Base-by-base conservation (phyloP, 73 alveolate species). In the Tetrahymena thermophila region DNA sequence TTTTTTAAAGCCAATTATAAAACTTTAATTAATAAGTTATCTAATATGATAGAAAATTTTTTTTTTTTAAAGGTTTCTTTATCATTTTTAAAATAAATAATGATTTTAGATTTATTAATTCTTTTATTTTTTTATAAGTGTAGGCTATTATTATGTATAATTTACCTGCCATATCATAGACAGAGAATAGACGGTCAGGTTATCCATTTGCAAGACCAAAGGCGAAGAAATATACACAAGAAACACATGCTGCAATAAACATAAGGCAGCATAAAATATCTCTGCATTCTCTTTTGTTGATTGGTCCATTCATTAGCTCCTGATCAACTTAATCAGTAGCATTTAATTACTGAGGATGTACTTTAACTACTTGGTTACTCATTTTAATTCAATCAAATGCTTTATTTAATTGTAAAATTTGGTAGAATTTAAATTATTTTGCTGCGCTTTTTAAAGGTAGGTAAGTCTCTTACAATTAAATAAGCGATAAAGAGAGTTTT, bases 221-320 rank as follows among this genome's bases (percentile, higher is more conserved):
- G 14, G 57, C 40, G 7, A 94, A 95, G 95, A 95, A 42, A 89
- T 95, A 95, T 84, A 85, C 50, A 10, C 93, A 85, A 3, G 98
- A 99, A 35, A 96, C 97, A 14, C 97, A 58, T 28, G 98, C 98
- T 85, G 96, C 96, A 28, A 98, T 42, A 93, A 98, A 99, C 85
- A 99, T 94, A 56, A 98, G 96, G 94, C 99, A 99, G 97, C 99
- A 99, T 43, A 99, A 56, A 38, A 97, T 93, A 96, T 99, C 99
- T 23, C 99, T 98, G 95, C 99, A 98, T 56, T 96, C 96, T 94
- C 99, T 97, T 93, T 98, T 98, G 85, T 96, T 96, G 28, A 98
- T 94, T 56, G 99, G 99, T 13, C 99, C 99, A 95, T 98, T 98
- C 93, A 96, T 94, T 37, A 98, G 96, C 93, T 96, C 94, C 23